Percentiles rank a stretch among this genome's conserved stretches.
Conservation (phyloP, 345 rosid genomes). For the Salix exigua region DNA sequence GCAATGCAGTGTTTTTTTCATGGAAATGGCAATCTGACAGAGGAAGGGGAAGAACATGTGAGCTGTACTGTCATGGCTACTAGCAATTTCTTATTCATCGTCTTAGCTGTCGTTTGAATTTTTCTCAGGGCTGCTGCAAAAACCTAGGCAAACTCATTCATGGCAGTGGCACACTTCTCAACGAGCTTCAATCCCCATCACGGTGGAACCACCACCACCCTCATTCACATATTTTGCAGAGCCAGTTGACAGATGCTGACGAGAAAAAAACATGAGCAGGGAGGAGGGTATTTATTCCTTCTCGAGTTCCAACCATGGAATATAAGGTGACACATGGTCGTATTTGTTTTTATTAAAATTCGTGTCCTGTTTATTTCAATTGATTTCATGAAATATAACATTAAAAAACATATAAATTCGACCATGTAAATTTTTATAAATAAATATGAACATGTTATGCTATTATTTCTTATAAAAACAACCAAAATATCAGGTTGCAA, state of each 20-base stretch:
- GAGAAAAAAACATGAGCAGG: background rate
- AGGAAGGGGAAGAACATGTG: constrained; percentile 12
- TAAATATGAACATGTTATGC: too few relatives aligned
- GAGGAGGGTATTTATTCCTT: constrained; percentile 16
- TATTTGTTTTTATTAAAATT: too few relatives aligned
- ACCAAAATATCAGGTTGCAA: too few relatives aligned
- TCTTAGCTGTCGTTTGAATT: background rate
- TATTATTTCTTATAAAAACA: too few relatives aligned
- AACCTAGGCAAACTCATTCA: constrained; percentile 14
- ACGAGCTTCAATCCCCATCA: constrained; percentile 27
- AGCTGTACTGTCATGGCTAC: constrained; percentile 1
- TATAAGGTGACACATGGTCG: background rate
- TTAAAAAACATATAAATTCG: too few relatives aligned
- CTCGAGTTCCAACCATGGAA: constrained; percentile 8
- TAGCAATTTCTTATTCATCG: too few relatives aligned
- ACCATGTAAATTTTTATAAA: too few relatives aligned
- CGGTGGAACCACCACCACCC: background rate
- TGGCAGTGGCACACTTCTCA: constrained; percentile 22
- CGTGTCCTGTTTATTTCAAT: too few relatives aligned
- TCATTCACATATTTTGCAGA: background rate
- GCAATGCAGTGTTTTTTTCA: background rate
- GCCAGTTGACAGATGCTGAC: constrained; percentile 6
- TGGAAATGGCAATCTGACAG: background rate
- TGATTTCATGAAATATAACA: too few relatives aligned
- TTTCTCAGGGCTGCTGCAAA: constrained; percentile 15